Base-by-base conservation (phyloP, 257 asterid genomes). In the Prunella vulgaris region DNA sequence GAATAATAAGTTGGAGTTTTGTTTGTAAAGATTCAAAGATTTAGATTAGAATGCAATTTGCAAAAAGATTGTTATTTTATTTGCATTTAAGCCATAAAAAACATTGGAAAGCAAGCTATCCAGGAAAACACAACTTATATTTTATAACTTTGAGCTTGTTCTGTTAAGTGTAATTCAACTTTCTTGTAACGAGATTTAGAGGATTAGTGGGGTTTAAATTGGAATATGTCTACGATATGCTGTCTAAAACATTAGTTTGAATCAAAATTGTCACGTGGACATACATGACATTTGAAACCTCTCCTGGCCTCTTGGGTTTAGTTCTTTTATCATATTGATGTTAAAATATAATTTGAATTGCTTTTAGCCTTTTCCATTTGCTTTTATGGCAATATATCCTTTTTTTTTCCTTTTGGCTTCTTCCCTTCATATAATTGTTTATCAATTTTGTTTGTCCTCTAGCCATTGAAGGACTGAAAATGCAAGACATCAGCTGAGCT, bases 381-480 rank as follows among this genome's bases (percentile, higher is more conserved):
- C 21, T 28, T 61, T 61, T 22, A 44, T 56, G 30, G 60, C n/a
- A 6, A 25, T 27, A 10, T 2, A 25, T 22, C 28, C 14, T 66
- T 2, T 68, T 21, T 30, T 15, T 37, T 60, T 66, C 53, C 60
- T 40, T 28, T 30, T 18, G 48, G 35, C 44, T 10, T 30, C 71
- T 27, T 27, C 35, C 48, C 64, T 62, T 37, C 63, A 62, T 33
- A 17, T 35, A 14, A 20, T 44, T 30, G 60, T n/a, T 5, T 52
- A 4, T 15, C 3, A 1, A 33, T 38, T 33, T 42, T 20, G 40
- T 22, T 40, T 32, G 40, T 14, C 52, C 61, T n/a, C 30, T n/a
- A 40, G 51, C 68, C 25, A 53, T 64, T 22, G 13, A 66, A 46
- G 67, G 66, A 58, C 27, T 59, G 38, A 15, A 68, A 18, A 42